Percentiles rank a stretch among this genome's conserved stretches.
phyloP scores from a whole-genome alignment of 306 rosid species.

The Acacia crassicarpa region DNA sequence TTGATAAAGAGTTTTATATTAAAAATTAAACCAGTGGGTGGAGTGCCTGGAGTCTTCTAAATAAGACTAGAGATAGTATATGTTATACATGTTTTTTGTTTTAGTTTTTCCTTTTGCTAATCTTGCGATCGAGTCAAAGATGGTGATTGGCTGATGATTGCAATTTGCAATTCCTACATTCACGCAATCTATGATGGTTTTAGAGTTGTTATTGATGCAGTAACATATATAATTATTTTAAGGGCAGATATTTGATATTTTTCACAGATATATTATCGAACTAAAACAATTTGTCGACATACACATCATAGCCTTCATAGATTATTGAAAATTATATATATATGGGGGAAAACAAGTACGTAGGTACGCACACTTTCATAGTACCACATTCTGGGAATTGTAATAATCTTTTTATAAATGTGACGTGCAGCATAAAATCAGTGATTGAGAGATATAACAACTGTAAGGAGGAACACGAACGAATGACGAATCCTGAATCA shows the following conservation, averaged over 20 bases:
- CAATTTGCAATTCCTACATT: background rate
- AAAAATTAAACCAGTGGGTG: too few species aligned
- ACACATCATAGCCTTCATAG: too few species aligned
- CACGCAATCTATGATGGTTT: background rate
- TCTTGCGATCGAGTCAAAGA: too few species aligned
- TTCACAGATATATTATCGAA: too few species aligned
- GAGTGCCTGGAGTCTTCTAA: too few species aligned
- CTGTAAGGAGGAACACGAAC: constrained; percentile 42
- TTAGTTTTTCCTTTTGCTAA: too few species aligned
- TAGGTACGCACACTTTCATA: background rate
- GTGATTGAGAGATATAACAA: constrained; percentile 41
- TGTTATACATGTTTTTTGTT: too few species aligned
- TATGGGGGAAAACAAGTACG: background rate
- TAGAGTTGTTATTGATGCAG: background rate
- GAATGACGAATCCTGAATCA: constrained; percentile 38
- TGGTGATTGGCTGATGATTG: background rate
- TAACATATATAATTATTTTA: too few species aligned
- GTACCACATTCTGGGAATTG: background rate
- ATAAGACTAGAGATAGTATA: too few species aligned
- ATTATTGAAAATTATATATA: too few species aligned
- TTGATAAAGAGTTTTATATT: too few species aligned
- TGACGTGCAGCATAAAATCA: constrained; percentile 40
- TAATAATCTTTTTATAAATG: background rate
- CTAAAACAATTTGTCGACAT: too few species aligned
- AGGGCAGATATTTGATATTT: background rate